Conservation (phyloP, 208 protist genomes). For the Spongospora subterranea region DNA sequence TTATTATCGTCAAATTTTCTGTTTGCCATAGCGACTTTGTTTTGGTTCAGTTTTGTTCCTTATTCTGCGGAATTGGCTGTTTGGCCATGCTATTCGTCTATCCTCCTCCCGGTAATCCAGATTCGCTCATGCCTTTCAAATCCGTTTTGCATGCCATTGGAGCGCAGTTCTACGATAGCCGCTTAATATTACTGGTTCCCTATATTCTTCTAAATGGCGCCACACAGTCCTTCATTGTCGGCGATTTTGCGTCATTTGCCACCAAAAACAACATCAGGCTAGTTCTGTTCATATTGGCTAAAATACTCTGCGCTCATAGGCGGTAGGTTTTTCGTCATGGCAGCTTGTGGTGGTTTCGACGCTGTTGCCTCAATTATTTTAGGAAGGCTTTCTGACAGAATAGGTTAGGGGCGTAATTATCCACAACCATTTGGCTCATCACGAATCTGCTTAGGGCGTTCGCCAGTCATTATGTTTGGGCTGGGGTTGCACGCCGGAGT, state of each 20-base stretch:
- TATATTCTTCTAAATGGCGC: conserved; percentile 38
- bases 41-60: background rate
- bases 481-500: background rate
- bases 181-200: conserved; percentile 33
- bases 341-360: conserved; percentile 18
- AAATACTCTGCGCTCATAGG: background rate
- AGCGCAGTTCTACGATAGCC: background rate
- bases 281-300: background rate
- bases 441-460: background rate
- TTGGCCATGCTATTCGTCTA: background rate
- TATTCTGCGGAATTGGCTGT: background rate
- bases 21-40: background rate
- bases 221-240: conserved; percentile 35
- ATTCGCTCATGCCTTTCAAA: background rate
- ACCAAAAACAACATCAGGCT: background rate
- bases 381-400: background rate
- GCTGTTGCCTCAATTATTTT: background rate
- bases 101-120: background rate
- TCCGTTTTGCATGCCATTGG: background rate
- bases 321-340: conserved; percentile 28
- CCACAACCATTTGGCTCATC: background rate
- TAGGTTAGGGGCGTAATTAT: background rate
- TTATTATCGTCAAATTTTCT: no score
- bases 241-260: conserved; percentile 14
- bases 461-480: background rate